Evolutionary conservation across 2,329 filamentous ascomycete species (phyloP).

Genomic region (Epichloe glyceriae): DNA sequence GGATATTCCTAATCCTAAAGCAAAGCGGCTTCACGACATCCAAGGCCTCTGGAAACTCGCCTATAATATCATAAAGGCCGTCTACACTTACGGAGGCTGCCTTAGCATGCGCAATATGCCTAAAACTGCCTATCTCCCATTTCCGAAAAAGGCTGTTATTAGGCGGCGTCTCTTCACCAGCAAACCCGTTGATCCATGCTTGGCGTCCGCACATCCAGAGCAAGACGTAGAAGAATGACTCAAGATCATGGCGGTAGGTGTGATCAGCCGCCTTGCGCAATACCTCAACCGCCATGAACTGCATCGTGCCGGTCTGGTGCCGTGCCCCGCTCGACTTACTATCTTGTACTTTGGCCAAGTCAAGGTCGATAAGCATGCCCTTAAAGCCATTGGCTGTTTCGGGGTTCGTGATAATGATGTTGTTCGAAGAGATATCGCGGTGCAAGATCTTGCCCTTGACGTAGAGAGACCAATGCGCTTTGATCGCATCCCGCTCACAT

Average conservation of each 20-base stretch:
- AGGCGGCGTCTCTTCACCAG: neutral
- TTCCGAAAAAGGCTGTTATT: neutral
- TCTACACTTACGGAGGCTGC: too few species aligned
- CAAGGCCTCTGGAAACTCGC: constrained; percentile 8
- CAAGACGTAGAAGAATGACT: neutral
- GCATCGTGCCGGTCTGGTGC: constrained; percentile 17
- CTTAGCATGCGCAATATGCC: constrained; percentile 4
- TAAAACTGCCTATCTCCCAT: constrained; percentile 7
- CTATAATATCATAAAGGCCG: constrained; percentile 6
- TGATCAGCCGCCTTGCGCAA: constrained; percentile 14
- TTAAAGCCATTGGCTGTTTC: constrained; percentile 9
- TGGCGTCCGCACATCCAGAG: constrained; percentile 10
- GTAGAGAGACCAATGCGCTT: constrained; percentile 2
- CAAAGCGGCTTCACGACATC: constrained; percentile 10
- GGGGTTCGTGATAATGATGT: constrained; percentile 1
- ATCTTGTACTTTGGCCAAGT: constrained; percentile 8
- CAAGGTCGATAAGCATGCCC: constrained; percentile 14
- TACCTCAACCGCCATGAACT: constrained; percentile 23
- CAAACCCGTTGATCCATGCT: constrained; percentile 5
- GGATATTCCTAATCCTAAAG: too few species aligned
- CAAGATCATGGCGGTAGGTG: constrained; percentile 3
- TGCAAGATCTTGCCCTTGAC: neutral
- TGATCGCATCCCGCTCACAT: constrained; percentile 3
- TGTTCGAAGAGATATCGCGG: neutral
- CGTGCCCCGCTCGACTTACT: constrained; percentile 12